Conservation (phyloP, 2,329 filamentous ascomycete genomes). For the Bipolaris victoriae region DNA sequence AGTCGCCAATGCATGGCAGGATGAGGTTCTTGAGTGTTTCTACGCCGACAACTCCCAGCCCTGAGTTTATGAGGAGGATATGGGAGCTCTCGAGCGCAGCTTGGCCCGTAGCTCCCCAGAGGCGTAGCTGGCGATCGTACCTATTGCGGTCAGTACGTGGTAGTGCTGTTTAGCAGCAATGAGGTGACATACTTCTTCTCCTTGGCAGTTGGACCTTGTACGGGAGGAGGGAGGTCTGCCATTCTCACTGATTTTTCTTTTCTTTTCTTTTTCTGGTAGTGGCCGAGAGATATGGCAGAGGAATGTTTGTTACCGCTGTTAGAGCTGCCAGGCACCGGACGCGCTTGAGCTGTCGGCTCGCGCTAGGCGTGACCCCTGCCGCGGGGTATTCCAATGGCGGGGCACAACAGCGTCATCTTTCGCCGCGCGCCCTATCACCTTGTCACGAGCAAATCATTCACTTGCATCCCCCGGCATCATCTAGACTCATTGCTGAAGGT, state of each 20-base stretch:
- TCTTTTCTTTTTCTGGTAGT: neutral
- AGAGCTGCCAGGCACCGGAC: conserved; percentile 5
- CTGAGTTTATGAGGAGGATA: conserved; percentile 87
- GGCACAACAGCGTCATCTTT: conserved; percentile 15
- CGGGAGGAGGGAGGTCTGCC: conserved; percentile 47
- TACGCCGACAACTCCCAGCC: conserved; percentile 83
- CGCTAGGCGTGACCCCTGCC: conserved; percentile 19
- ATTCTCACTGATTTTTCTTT: conserved; percentile 22
- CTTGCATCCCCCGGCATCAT: neutral
- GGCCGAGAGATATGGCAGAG: neutral
- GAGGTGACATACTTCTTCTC: conserved; percentile 57
- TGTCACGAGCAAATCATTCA: conserved; percentile 14
- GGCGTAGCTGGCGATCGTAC: conserved; percentile 91
- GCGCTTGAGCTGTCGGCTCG: conserved; percentile 10
- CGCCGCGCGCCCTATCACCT: neutral
- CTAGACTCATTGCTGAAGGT: neutral
- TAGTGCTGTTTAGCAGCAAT: too few relatives aligned
- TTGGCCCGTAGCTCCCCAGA: conserved; percentile 95
- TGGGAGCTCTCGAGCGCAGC: conserved; percentile 87
- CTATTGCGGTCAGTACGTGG: conserved; percentile 51
- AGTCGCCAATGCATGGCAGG: conserved; percentile 85
- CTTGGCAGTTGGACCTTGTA: conserved; percentile 52
- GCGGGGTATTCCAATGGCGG: conserved; percentile 18
- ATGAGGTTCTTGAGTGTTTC: conserved; percentile 98
- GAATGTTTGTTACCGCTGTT: conserved; percentile 6